Percentiles rank a stretch among this genome's conserved stretches.
Evolutionary conservation across 106 monocot species (phyloP).

Genomic region (Triglochin maritima): DNA sequence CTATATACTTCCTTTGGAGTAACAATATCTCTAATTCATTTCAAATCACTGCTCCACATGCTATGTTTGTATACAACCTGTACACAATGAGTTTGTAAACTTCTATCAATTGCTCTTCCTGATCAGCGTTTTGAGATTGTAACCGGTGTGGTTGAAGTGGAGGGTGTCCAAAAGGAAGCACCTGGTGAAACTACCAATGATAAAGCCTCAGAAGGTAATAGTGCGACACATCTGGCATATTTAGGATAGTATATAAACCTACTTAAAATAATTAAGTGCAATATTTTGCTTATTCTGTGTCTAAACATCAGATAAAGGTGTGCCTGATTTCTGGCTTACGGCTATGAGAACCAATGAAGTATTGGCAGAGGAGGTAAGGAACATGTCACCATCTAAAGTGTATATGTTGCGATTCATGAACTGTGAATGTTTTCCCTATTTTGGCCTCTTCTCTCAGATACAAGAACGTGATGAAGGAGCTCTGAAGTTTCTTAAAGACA

Average conservation of each 20-base stretch:
- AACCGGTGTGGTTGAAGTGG: slow-evolving; percentile 24
- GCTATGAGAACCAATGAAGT: slow-evolving; percentile 26
- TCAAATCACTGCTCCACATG: too few relatives aligned
- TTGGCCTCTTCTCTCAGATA: slow-evolving; percentile 4
- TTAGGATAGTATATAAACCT: not conserved
- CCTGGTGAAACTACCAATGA: slow-evolving; percentile 1
- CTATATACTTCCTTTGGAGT: too few relatives aligned
- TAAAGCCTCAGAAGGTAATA: slow-evolving; percentile 8
- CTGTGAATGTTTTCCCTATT: not conserved
- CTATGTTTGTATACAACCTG: too few relatives aligned
- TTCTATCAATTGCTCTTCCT: too few relatives aligned
- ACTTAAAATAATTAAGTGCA: not conserved
- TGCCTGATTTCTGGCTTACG: slow-evolving; percentile 24
- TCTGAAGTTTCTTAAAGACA: slow-evolving; percentile 25
- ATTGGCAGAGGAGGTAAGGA: slow-evolving; percentile 13
- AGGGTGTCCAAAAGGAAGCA: slow-evolving; percentile 8
- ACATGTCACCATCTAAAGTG: not conserved
- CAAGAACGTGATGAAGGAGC: slow-evolving; percentile 24
- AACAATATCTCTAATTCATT: too few relatives aligned
- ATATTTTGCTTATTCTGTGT: not conserved
- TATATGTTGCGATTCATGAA: not conserved
- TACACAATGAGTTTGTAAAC: too few relatives aligned
- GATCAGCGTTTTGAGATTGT: slow-evolving; percentile 22
- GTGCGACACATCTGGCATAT: too few relatives aligned
- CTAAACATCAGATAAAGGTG: slow-evolving; percentile 9